These are phyloP conservation scores for Penicillium goetzii DNA, from an alignment of 495 filamentous ascomycete genomes.

Conservation along the genomic window DNA sequence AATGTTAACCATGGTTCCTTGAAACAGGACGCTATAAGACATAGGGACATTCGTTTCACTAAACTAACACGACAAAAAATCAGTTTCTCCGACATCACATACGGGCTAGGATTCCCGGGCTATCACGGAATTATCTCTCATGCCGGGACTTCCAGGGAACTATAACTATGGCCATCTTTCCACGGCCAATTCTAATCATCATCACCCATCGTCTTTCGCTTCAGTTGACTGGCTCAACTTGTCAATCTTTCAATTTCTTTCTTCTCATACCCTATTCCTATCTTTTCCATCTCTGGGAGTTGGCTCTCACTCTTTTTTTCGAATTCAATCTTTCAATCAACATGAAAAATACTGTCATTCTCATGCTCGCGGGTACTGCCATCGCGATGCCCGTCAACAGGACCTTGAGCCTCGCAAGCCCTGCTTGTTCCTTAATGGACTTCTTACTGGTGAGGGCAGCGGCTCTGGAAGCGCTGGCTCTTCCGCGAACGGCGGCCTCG, in stretches of 20 bases:
- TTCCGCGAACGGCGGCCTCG: slow-evolving; percentile 8
- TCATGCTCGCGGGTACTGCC: slow-evolving; percentile 23
- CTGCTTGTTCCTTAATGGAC: slow-evolving; percentile 16
- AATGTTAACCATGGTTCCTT: slow-evolving; percentile 11
- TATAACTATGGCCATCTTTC: slow-evolving; percentile 21
- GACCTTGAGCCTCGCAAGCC: slow-evolving; percentile 23
- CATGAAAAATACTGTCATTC: slow-evolving; percentile 24
- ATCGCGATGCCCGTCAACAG: slow-evolving; percentile 23
- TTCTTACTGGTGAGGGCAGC: not conserved
- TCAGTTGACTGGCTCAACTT: slow-evolving; percentile 26
- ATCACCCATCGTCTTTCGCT: slow-evolving; percentile 7
- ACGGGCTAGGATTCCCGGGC: not conserved
- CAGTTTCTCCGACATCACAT: not conserved
- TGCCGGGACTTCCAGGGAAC: slow-evolving; percentile 6
- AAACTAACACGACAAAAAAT: slow-evolving; percentile 3
- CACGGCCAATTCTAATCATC: slow-evolving; percentile 6
- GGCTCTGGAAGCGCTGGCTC: slow-evolving; percentile 5
- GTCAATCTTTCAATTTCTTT: slow-evolving; percentile 14
- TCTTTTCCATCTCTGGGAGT: not conserved
- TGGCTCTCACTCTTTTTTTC: slow-evolving; percentile 4
- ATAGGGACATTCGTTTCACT: slow-evolving; percentile 22
- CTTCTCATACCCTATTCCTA: not conserved
- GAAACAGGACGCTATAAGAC: slow-evolving; percentile 21
- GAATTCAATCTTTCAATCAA: slow-evolving; percentile 18
- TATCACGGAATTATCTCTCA: slow-evolving; percentile 8